Evolutionary conservation across 2,329 filamentous ascomycete genomes (phyloP), one percentile per base, ranked within the genome.

Genomic region (Aspergillus fischeri): DNA sequence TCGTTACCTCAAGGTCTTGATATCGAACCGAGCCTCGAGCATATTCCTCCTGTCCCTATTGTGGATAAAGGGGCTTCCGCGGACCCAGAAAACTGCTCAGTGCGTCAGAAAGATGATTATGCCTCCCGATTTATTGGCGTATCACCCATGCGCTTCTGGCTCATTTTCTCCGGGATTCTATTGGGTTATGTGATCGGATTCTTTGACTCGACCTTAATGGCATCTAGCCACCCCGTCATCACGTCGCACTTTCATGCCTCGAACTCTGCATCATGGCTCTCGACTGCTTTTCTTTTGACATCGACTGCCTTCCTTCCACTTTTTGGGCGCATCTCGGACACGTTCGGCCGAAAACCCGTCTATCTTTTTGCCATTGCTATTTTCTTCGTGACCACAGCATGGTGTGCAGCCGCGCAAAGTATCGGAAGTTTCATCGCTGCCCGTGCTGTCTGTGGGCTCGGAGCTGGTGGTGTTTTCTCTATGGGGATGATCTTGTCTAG

Each of bases 131-230:
- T 75, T 52, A 71, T 74, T 44, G 69, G 75, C 52, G 69, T 76
- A 11, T 72, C 71, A 0, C 71, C 72, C 1, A 63, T 65, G 11
- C 77, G 80, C 29, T 89, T 90, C 74, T 86, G 83, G 81, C 68
- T 84, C 59, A 83, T 88, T 55, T 89, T 88, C 67, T 63, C 74
- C 5, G 81, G 82, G 52, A 78, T 88, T 49, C 73, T 88, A 59
- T 68, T 81, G n/a, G 78, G 79, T 4, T 83, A 83, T 65, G 83
- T 87, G 60, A 72, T 79, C 54, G 75, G 71, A 8, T 85, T 80
- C 69, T 92, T 93, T 67, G 90, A 93, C 76, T 82, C 84, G 10
- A 93, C 89, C 3, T 83, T 93, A 63, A 92, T 93, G 89, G 89
- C 89, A 4, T 91, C 88, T 2, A 87, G 83, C 45, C 90, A 94